These are phyloP conservation scores for Entelexis sorbosivorans DNA, from an alignment of 1,139 yeast species.

Conservation along the genomic window DNA sequence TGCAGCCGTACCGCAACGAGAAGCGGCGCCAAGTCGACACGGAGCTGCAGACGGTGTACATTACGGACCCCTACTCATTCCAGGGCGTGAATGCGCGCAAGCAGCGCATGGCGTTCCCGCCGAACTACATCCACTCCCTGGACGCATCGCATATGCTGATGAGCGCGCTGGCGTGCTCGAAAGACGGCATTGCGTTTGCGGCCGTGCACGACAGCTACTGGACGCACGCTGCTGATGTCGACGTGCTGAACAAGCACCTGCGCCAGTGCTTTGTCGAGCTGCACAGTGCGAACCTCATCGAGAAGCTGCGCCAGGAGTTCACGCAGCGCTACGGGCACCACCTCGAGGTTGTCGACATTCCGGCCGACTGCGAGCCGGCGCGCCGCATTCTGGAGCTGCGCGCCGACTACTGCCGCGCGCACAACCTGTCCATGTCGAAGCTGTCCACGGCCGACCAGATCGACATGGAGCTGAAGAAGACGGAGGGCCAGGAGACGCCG, in stretches of 20 bases:
- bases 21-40: slow-evolving; percentile 59
- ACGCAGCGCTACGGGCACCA: slow-evolving; percentile 64
- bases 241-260: slow-evolving; percentile 56
- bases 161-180: slow-evolving; percentile 74
- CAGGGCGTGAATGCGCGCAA: slow-evolving; percentile 78
- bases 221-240: slow-evolving; percentile 90
- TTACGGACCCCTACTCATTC: slow-evolving; percentile 73
- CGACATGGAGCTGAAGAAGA: slow-evolving; percentile 49
- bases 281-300: slow-evolving; percentile 63
- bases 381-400: slow-evolving; percentile 35
- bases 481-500: slow-evolving; percentile 49
- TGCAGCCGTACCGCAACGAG: slow-evolving; percentile 80
- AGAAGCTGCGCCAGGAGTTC: slow-evolving; percentile 64
- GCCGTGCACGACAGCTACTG: slow-evolving; percentile 97
- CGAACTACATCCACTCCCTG: slow-evolving; percentile 86
- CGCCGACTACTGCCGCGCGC: slow-evolving; percentile 23
- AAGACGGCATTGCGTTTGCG: slow-evolving; percentile 63
- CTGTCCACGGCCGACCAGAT: slow-evolving; percentile 65
- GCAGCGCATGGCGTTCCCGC: slow-evolving; percentile 90
- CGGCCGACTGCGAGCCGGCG: slow-evolving; percentile 46
- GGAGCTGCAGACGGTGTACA: slow-evolving; percentile 69
- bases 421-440: slow-evolving; percentile 29
- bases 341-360: slow-evolving; percentile 48
- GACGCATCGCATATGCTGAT: slow-evolving; percentile 96
- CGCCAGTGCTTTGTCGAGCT: slow-evolving; percentile 71